Conservation (phyloP, 1,139 yeast species). For the Taphrina sp. region DNA sequence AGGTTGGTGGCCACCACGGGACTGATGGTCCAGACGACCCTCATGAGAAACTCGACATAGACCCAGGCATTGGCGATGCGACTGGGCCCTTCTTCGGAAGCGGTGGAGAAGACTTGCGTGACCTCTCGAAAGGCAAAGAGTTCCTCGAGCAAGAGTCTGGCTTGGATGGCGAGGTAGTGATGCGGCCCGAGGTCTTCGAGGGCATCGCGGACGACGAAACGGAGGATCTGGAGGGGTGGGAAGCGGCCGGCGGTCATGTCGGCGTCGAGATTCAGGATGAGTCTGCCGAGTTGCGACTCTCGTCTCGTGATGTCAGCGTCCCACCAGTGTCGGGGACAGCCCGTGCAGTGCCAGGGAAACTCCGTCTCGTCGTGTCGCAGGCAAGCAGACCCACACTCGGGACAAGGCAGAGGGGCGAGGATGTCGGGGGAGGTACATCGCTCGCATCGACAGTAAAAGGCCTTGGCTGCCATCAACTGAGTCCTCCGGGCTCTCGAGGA, state of each 20-base stretch:
- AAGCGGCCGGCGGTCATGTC: slow-evolving; percentile 18
- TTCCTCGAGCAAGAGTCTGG: slow-evolving; percentile 15
- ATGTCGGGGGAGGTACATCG: slow-evolving; percentile 16
- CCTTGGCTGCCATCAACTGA: slow-evolving; percentile 7
- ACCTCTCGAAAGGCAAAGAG: slow-evolving; percentile 11
- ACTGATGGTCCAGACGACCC: slow-evolving; percentile 6
- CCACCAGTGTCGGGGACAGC: slow-evolving; percentile 24
- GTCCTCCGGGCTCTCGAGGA: slow-evolving; percentile 13
- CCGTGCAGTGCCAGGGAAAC: slow-evolving; percentile 17
- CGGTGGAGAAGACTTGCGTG: not conserved
- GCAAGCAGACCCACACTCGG: not conserved
- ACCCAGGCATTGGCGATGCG: slow-evolving; percentile 25
- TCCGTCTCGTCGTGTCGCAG: slow-evolving; percentile 15
- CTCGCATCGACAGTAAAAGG: slow-evolving; percentile 17
- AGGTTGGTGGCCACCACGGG: slow-evolving; percentile 31
- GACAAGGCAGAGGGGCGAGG: slow-evolving; percentile 22
- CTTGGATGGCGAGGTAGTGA: slow-evolving; percentile 17
- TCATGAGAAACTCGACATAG: slow-evolving; percentile 7
- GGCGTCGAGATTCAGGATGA: slow-evolving; percentile 7
- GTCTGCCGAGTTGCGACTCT: slow-evolving; percentile 1
- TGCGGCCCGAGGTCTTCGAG: slow-evolving; percentile 5
- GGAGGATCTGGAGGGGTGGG: slow-evolving; percentile 20
- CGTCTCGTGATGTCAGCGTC: slow-evolving; percentile 21
- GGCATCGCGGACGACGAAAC: slow-evolving; percentile 10
- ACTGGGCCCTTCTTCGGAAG: not conserved